Base-by-base conservation (phyloP, 495 filamentous ascomycete genomes). In the Trichocladium uniseriatum region DNA sequence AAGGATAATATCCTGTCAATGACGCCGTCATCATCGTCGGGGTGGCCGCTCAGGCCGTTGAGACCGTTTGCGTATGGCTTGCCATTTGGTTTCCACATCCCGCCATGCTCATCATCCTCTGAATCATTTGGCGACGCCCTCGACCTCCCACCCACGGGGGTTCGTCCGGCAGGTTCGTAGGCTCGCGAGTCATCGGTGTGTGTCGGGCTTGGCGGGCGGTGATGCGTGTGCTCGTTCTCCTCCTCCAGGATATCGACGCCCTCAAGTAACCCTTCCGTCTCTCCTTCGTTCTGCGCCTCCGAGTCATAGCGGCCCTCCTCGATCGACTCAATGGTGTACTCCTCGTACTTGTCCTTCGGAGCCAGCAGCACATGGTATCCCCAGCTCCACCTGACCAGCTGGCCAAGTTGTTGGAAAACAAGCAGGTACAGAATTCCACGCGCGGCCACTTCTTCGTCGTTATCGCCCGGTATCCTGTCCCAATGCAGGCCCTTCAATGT, bases 341-440 rank as follows among this genome's bases (percentile, higher is more conserved):
- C 63, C 13, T 69, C 71, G 38, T 79, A 75, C 34, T 83, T 79
- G 16, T 72, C 74, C 49, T 83, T 80, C 3, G 89, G 87, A 14
- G 89, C 89, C 7, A 98, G 73, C 14, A 98, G 70, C 36, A 97
- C 79, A 58, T 95, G 87, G 59, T 94, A 96, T 8, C 92, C 92
- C 94, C 94, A 98, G 54, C 87, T 96, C 92, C 92, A 98, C 45
- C 92, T 77, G 40, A 98, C 83, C 18, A 96, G 74, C 65, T 98
- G 92, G 19, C 92, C 92, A 15, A 98, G 79, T 63, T 98, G 92
- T 69, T 97, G 92, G 68, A 98, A 98, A 55, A 98, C 94, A 46
- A 98, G 73, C 10, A 98, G 75, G 58, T 98, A 98, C 2, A 98
- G 71, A 49, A 98, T 97, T 43, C 92, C 92, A 20, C 92, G 80